phyloP scores from a whole-genome alignment of 2,329 filamentous ascomycete species.

The Calonectria pseudoturangicola region DNA sequence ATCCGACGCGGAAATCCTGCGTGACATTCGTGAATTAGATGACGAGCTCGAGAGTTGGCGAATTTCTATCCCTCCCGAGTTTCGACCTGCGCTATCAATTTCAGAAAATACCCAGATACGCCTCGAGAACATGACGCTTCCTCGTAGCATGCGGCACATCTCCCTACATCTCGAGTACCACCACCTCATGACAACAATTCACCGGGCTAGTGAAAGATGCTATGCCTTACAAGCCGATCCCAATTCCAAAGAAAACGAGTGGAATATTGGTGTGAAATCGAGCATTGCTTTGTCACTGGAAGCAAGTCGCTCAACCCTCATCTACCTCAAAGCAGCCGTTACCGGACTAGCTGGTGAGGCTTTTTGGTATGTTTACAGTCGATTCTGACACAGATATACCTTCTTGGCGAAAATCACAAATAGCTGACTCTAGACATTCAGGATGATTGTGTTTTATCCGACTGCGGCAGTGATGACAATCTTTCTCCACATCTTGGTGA shows the following conservation, averaged over 20 bases:
- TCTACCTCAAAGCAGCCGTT: conserved; percentile 65
- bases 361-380: conserved; percentile 64
- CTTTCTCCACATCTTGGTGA: conserved; percentile 71
- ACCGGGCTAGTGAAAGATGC: conserved; percentile 71
- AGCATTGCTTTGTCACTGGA: conserved; percentile 72
- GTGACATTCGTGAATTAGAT: conserved; percentile 73
- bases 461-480: conserved; percentile 71
- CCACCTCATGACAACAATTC: conserved; percentile 72
- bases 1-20: conserved; percentile 71
- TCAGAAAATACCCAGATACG: conserved; percentile 4
- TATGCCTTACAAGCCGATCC: conserved; percentile 33
- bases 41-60: conserved; percentile 74
- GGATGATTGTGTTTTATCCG: conserved; percentile 73
- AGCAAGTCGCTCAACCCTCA: conserved; percentile 71
- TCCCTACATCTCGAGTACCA: conserved; percentile 72
- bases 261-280: conserved; percentile 67
- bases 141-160: conserved; percentile 65
- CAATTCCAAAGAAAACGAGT: conserved; percentile 55
- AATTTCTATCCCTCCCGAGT: conserved; percentile 64
- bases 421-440: conserved; percentile 46
- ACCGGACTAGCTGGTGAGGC: conserved; percentile 64
- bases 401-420: neutral
- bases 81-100: conserved; percentile 67
- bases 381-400: neutral
- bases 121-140: conserved; percentile 32